Base-by-base conservation (phyloP, 805 yeast species). In the Saccharomycopsis selenospora region DNA sequence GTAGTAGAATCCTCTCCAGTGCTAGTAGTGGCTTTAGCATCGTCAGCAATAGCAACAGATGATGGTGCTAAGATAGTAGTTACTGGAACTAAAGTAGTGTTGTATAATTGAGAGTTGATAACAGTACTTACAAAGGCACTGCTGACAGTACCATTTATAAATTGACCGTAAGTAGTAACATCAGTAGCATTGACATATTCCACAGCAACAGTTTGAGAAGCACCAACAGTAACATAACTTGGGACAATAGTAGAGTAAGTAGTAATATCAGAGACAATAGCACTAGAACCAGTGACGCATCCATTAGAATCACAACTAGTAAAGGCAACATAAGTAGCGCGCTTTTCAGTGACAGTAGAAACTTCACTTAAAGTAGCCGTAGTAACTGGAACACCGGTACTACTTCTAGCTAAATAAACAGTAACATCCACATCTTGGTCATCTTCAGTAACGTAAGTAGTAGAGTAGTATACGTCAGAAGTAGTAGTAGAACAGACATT, bases 401-500 rank as follows among this genome's bases (percentile, higher is more conserved):
- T 36, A 10, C 20, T 6, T 33, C 17, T 33, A 14, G 38, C 38
- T 10, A 33, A 30, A 47, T 52, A 52, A 20, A 52, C 48, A 13
- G 55, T 52, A n/a, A 30, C 47, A 26, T 52, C 51, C 11, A 42
- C 46, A 6, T 52, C 53, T 3, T 42, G 42, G 27, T 46, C 53
- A 14, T 27, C 25, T 17, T 51, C 46, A 23, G 55, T 52, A 22
- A 49, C 45, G 10, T 27, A 25, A 11, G 55, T 49, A 20, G 55
- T 52, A 23, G 51, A 46, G 28, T 49, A 52, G 36, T 14, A 52
- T 2, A 52, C 18, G 11, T 28, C 55, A 18, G 55, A 52, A 23
- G 53, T 50, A n/a, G 52, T 44, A 7, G 55, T 52, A 8, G 48
- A 20, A 24, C 55, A 52, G 22, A 52, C 38, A 13, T 48, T 49